These are phyloP conservation scores for Malus sylvestris DNA, from an alignment of 306 rosid species.

Conservation along the genomic window DNA sequence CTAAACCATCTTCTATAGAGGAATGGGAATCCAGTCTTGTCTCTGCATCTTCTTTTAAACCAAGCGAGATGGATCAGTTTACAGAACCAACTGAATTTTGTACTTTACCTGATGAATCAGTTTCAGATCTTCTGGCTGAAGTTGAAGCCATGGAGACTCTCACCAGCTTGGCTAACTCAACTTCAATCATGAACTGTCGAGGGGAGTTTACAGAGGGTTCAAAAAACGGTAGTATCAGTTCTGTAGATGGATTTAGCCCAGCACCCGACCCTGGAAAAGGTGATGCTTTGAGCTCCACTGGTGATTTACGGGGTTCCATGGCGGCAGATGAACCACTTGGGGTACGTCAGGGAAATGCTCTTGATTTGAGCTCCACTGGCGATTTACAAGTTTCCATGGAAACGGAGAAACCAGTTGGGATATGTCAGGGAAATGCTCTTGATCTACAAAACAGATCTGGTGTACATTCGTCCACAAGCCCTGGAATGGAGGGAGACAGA, in stretches of 20 bases:
- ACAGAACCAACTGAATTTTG: conserved; percentile 61
- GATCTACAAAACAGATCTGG: conserved; percentile 45
- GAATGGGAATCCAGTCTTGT: conserved; percentile 53
- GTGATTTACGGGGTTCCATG: conserved; percentile 48
- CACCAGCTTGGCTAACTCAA: conserved; percentile 71
- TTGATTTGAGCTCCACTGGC: conserved; percentile 62
- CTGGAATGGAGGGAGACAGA: conserved; percentile 41
- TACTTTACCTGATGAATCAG: conserved; percentile 65
- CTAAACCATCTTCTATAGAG: conserved; percentile 42
- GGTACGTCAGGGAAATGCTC: conserved; percentile 7
- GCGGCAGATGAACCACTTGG: conserved; percentile 40
- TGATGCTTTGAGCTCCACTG: conserved; percentile 70
- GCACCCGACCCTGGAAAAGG: conserved; percentile 71
- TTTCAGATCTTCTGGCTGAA: conserved; percentile 96
- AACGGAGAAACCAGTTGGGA: conserved; percentile 35
- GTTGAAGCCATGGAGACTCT: conserved; percentile 96
- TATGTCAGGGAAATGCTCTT: conserved; percentile 29
- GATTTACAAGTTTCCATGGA: conserved; percentile 52
- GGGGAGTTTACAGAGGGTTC: conserved; percentile 58
- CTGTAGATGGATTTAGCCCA: conserved; percentile 62
- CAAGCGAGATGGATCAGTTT: conserved; percentile 20
- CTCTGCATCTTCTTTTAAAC: conserved; percentile 43
- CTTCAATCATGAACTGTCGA: conserved; percentile 57
- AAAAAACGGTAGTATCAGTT: conserved; percentile 59
- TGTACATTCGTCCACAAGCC: conserved; percentile 39